These are phyloP conservation scores for Cladosporium oxysporum DNA, from an alignment of 2,329 filamentous ascomycete species.

Conservation along the genomic window DNA sequence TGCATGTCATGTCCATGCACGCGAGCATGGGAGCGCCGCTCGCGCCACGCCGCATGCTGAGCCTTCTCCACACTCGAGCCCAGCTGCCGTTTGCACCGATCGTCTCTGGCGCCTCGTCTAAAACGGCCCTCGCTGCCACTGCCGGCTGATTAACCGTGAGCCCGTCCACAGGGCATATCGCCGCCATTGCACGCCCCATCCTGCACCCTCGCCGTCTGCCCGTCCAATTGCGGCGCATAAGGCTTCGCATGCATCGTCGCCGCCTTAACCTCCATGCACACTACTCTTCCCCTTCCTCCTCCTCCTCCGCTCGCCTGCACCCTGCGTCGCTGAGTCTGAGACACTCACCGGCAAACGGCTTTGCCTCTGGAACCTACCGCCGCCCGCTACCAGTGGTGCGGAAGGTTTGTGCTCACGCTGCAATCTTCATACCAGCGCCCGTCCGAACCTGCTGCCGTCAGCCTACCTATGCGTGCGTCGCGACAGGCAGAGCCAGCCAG, in stretches of 20 bases:
- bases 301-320: not conserved
- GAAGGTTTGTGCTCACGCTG: constrained; percentile 11
- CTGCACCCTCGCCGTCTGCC: not conserved
- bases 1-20: not conserved
- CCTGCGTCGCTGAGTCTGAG: not conserved
- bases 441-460: constrained; percentile 8
- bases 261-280: not conserved
- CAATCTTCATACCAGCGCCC: constrained; percentile 16
- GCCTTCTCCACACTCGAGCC: not conserved
- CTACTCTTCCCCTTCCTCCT: not conserved
- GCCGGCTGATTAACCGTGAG: not conserved
- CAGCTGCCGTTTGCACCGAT: not conserved
- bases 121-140: not conserved
- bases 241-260: not conserved
- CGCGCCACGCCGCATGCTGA: not conserved
- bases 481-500: not conserved
- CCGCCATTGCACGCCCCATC: not conserved
- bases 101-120: constrained; percentile 1
- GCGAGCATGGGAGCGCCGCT: not conserved
- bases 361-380: constrained; percentile 15
- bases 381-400: constrained; percentile 9
- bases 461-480: not conserved
- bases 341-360: constrained; percentile 11
- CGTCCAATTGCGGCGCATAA: not conserved
- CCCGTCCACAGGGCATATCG: not conserved